phyloP scores from a whole-genome alignment of 345 rosid species.

The Rhizophora apiculata region DNA sequence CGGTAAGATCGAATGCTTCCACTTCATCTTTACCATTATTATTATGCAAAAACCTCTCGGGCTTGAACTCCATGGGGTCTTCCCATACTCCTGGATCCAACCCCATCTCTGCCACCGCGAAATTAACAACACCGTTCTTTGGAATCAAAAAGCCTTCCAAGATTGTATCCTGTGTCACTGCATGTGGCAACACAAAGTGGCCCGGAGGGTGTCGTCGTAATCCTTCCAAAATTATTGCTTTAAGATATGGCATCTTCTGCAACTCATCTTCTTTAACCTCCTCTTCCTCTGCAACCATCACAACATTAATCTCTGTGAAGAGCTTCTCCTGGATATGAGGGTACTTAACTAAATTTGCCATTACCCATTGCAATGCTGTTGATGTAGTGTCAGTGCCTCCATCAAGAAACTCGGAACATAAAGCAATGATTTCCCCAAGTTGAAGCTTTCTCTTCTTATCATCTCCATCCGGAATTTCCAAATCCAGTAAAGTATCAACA shows the following conservation, averaged over 20 bases:
- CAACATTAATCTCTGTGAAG: conserved; percentile 7
- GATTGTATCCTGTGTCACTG: not conserved
- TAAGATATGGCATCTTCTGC: conserved; percentile 13
- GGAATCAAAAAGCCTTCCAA: conserved; percentile 14
- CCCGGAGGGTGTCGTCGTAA: conserved; percentile 17
- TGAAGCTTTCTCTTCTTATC: conserved; percentile 20
- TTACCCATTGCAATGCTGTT: conserved; percentile 15
- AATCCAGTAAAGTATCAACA: conserved; percentile 17
- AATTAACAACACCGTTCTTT: conserved; percentile 11
- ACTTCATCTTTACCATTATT: not conserved
- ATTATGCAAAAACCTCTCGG: conserved; percentile 28
- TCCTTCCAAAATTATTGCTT: conserved; percentile 17
- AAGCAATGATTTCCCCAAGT: not conserved
- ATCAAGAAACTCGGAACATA: conserved; percentile 14
- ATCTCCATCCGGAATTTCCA: conserved; percentile 3
- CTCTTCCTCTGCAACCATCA: not conserved
- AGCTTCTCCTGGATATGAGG: conserved; percentile 19
- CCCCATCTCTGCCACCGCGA: conserved; percentile 23
- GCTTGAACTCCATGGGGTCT: conserved; percentile 41
- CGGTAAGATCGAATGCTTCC: conserved; percentile 25
- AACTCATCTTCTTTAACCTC: conserved; percentile 12
- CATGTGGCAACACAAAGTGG: conserved; percentile 12
- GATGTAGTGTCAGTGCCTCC: conserved; percentile 19
- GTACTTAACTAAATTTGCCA: conserved; percentile 19
- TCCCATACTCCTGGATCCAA: conserved; percentile 12